Percentiles rank a stretch among this genome's conserved stretches.
Evolutionary conservation across 352 stramenopile species (phyloP).

Genomic region (Plasmopara viticola): DNA sequence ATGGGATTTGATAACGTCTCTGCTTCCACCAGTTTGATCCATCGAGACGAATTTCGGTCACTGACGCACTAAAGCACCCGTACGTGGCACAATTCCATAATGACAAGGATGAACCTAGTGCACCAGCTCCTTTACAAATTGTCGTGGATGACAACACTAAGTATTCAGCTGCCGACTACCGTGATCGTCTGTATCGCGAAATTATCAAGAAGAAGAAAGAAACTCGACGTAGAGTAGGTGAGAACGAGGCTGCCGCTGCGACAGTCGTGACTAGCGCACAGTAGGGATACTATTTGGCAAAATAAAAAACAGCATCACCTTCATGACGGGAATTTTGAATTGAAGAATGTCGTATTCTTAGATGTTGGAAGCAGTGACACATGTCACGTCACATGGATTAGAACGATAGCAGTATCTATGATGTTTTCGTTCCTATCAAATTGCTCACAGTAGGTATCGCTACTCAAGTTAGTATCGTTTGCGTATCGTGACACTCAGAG

Average conservation of each 20-base stretch:
- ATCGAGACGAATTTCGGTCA: slow-evolving; percentile 80
- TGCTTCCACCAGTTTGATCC: slow-evolving; percentile 82
- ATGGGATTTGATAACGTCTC: slow-evolving; percentile 4
- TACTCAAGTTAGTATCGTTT: too few species aligned
- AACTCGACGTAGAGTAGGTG: slow-evolving; percentile 47
- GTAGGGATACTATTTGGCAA: slow-evolving; percentile 1
- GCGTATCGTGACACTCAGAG: too few species aligned
- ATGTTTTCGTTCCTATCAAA: too few species aligned
- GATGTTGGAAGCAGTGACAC: too few species aligned
- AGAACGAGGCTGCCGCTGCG: slow-evolving; percentile 16
- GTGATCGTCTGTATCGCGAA: slow-evolving; percentile 89
- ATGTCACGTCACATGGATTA: too few species aligned
- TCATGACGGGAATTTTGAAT: too few species aligned
- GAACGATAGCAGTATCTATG: too few species aligned
- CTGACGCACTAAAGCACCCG: slow-evolving; percentile 87
- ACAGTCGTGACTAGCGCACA: slow-evolving; percentile 3
- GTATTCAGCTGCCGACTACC: slow-evolving; percentile 90
- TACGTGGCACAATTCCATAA: slow-evolving; percentile 95
- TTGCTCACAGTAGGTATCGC: too few species aligned
- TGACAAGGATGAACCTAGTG: slow-evolving; percentile 88
- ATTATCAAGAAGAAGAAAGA: slow-evolving; percentile 94
- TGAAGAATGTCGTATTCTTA: too few species aligned
- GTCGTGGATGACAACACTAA: slow-evolving; percentile 94
- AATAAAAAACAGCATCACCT: too few species aligned
- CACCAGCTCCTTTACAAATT: slow-evolving; percentile 67